Percentiles rank a stretch among this genome's conserved stretches.
Conservation (phyloP, 1,139 yeast species). For the Cylindricascospora bacillispora region DNA sequence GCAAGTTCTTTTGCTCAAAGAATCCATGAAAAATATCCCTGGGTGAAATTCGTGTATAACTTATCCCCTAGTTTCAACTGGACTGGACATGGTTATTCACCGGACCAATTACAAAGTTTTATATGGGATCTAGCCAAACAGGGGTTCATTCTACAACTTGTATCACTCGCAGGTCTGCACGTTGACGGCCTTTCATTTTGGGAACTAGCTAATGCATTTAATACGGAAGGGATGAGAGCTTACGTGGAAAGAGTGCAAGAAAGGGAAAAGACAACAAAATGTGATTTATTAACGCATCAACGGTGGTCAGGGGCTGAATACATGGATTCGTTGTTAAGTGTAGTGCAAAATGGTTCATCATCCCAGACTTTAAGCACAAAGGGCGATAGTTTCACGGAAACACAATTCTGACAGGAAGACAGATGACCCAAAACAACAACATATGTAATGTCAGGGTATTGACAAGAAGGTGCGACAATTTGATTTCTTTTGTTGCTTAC, state of each 20-base stretch:
- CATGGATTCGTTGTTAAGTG: slow-evolving; percentile 33
- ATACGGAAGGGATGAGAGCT: slow-evolving; percentile 41
- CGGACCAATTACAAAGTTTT: slow-evolving; percentile 34
- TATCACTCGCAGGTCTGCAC: slow-evolving; percentile 45
- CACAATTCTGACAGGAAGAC: slow-evolving; percentile 21
- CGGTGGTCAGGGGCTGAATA: slow-evolving; percentile 50
- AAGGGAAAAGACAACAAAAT: slow-evolving; percentile 32
- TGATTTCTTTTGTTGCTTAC: no score
- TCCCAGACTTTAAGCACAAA: slow-evolving; percentile 31
- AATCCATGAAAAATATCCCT: slow-evolving; percentile 37
- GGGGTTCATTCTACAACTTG: slow-evolving; percentile 42
- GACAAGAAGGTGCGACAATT: no score
- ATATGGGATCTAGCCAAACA: slow-evolving; percentile 42
- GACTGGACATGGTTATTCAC: slow-evolving; percentile 41
- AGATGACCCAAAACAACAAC: no score
- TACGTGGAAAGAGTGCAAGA: slow-evolving; percentile 41
- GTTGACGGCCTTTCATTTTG: slow-evolving; percentile 38
- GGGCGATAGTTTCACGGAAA: slow-evolving; percentile 39
- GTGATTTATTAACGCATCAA: slow-evolving; percentile 46
- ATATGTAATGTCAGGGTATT: no score
- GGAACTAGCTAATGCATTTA: slow-evolving; percentile 36
- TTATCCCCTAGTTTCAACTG: slow-evolving; percentile 49
- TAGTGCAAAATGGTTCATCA: slow-evolving; percentile 35
- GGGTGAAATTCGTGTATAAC: slow-evolving; percentile 44
- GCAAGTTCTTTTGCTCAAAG: slow-evolving; percentile 37